These are phyloP conservation scores for Papilionanthe hybrid DNA, from an alignment of 116 monocot species.

Conservation along the genomic window DNA sequence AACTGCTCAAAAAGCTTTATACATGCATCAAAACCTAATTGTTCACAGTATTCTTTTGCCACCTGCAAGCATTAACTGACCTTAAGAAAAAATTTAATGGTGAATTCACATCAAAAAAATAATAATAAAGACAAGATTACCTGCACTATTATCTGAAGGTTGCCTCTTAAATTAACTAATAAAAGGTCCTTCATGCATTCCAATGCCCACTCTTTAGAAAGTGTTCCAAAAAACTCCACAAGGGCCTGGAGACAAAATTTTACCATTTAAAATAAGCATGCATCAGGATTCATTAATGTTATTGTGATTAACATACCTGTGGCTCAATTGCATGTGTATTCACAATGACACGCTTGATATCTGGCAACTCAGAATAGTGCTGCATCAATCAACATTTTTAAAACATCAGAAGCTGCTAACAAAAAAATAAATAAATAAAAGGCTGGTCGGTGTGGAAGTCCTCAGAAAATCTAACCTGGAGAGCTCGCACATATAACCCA, in stretches of 20 bases:
- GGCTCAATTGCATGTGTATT: slow-evolving; percentile 99
- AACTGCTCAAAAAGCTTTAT: slow-evolving; percentile 99
- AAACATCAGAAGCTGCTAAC: background rate
- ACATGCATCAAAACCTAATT: slow-evolving; percentile 87
- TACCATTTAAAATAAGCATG: background rate
- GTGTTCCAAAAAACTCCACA: slow-evolving; percentile 98
- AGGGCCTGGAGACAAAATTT: slow-evolving; percentile 46
- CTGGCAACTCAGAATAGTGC: slow-evolving; percentile 96
- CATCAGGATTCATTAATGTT: background rate
- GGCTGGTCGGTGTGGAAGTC: background rate
- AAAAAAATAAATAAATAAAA: background rate
- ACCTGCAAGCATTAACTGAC: slow-evolving; percentile 33
- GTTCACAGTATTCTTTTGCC: slow-evolving; percentile 96
- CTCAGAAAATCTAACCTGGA: slow-evolving; percentile 54
- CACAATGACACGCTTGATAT: slow-evolving; percentile 98
- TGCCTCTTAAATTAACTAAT: slow-evolving; percentile 96
- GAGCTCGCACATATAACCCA: slow-evolving; percentile 86
- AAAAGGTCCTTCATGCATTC: slow-evolving; percentile 99
- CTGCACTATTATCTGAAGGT: slow-evolving; percentile 99
- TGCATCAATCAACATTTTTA: slow-evolving; percentile 26
- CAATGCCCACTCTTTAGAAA: slow-evolving; percentile 95
- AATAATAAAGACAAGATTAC: slow-evolving; percentile 18
- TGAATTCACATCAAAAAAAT: background rate
- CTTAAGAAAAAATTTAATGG: background rate
- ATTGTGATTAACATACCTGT: slow-evolving; percentile 58